Percentiles rank a stretch among this genome's conserved stretches.
These are phyloP conservation scores for Sordariomycetes sp. DNA, from an alignment of 2,329 filamentous ascomycete species.

Conservation along the genomic window DNA sequence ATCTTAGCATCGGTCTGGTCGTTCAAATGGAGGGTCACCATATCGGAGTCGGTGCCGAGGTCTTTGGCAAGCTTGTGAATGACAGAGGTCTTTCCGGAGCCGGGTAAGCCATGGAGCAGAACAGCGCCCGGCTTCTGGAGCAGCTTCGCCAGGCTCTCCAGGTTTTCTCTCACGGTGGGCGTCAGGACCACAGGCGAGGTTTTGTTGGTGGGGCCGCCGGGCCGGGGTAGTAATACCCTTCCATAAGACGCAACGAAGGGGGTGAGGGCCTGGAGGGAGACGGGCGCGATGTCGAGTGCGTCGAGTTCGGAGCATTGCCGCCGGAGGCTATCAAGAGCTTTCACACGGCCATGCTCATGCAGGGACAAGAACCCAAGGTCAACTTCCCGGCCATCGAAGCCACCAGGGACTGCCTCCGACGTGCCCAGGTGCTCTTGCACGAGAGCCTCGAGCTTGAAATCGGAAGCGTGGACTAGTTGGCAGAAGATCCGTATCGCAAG, in stretches of 20 bases:
- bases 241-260: constrained; percentile 54
- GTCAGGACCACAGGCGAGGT: constrained; percentile 51
- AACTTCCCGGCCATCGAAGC: constrained; percentile 64
- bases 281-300: constrained; percentile 9
- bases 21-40: constrained; percentile 93
- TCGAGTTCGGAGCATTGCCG: constrained; percentile 6
- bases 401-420: constrained; percentile 50
- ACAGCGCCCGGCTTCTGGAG: constrained; percentile 62
- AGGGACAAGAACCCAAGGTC: constrained; percentile 68
- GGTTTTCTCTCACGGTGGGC: constrained; percentile 60
- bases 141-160: constrained; percentile 56
- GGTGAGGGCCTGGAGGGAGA: constrained; percentile 37
- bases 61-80: constrained; percentile 72
- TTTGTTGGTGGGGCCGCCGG: constrained; percentile 34
- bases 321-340: constrained; percentile 11
- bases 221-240: constrained; percentile 55
- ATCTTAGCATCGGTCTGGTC: constrained; percentile 98
- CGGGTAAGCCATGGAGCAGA: constrained; percentile 70
- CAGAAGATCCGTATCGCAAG: constrained; percentile 75
- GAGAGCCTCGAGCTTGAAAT: constrained; percentile 65
- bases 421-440: constrained; percentile 53
- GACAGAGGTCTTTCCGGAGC: constrained; percentile 82
- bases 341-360: constrained; percentile 43
- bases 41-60: constrained; percentile 66
- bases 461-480: constrained; percentile 67